phyloP scores from a whole-genome alignment of 331 rosid genomes.

The Malus hybrid region DNA sequence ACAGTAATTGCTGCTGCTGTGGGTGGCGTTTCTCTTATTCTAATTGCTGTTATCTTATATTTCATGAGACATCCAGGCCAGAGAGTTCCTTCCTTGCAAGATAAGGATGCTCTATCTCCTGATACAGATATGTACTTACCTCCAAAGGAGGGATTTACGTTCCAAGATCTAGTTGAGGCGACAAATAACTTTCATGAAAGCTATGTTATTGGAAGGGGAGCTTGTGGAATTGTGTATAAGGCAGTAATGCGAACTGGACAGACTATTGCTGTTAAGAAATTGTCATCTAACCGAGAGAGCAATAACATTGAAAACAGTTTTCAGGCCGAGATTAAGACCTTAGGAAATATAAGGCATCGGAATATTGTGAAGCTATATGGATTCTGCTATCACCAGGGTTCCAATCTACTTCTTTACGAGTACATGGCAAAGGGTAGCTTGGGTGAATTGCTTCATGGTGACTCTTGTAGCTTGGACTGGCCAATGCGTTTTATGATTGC shows the following conservation, averaged over 20 bases:
- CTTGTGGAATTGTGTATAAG: conserved; percentile 90
- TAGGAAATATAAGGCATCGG: conserved; percentile 92
- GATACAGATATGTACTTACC: conserved; percentile 78
- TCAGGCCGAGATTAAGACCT: conserved; percentile 78
- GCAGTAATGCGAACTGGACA: conserved; percentile 66
- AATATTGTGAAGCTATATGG: conserved; percentile 89
- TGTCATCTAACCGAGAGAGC: conserved; percentile 86
- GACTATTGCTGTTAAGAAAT: conserved; percentile 81
- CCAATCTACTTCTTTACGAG: conserved; percentile 83
- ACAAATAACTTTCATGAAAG: conserved; percentile 70
- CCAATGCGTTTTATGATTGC: conserved; percentile 76
- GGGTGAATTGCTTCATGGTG: conserved; percentile 81
- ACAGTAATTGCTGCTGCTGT: conserved; percentile 53
- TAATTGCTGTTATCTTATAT: conserved; percentile 58
- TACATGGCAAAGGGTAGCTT: conserved; percentile 94
- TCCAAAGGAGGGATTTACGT: conserved; percentile 72
- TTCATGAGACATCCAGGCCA: conserved; percentile 54
- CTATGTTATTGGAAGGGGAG: conserved; percentile 79
- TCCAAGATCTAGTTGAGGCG: conserved; percentile 86
- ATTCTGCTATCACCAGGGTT: conserved; percentile 80
- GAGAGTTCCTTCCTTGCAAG: conserved; percentile 30
- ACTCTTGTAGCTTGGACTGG: conserved; percentile 67
- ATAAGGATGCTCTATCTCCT: conserved; percentile 43
- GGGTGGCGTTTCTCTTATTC: conserved; percentile 85
- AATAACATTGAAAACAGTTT: conserved; percentile 74